phyloP scores from a whole-genome alignment of 75 land plant genomes.

The Isoetes taiwanensis region DNA sequence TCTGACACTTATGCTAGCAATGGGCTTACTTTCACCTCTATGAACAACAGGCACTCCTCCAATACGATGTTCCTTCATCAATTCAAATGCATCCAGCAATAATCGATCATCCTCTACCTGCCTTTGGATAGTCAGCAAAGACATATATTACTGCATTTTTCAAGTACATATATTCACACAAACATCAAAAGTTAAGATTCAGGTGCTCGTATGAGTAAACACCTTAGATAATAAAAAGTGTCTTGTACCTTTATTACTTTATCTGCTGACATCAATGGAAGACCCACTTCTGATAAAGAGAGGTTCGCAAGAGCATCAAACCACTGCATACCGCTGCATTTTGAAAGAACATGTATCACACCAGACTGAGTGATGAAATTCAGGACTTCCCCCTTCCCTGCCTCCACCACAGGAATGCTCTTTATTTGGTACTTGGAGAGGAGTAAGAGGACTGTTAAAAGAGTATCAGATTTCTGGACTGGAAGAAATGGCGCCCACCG shows the following conservation, averaged over 20 bases:
- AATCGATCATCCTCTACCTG: slow-evolving; percentile 64
- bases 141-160: background rate
- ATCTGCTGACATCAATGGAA: slow-evolving; percentile 46
- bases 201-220: too few relatives aligned
- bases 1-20: slow-evolving; percentile 76
- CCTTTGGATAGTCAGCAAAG: background rate
- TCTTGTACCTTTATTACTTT: slow-evolving; percentile 39
- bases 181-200: too few relatives aligned
- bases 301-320: slow-evolving; percentile 67
- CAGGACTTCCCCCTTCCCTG: slow-evolving; percentile 48
- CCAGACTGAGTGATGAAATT: slow-evolving; percentile 64
- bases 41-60: slow-evolving; percentile 74
- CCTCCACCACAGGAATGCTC: slow-evolving; percentile 73
- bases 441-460: slow-evolving; percentile 70
- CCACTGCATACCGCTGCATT: slow-evolving; percentile 69
- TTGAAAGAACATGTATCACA: slow-evolving; percentile 73
- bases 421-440: slow-evolving; percentile 84
- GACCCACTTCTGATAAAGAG: slow-evolving; percentile 54
- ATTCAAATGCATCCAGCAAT: slow-evolving; percentile 56
- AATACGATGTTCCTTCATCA: slow-evolving; percentile 56
- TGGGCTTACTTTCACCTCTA: slow-evolving; percentile 28
- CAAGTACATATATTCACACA: background rate
- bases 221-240: too few relatives aligned
- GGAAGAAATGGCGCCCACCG: slow-evolving; percentile 95
- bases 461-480: slow-evolving; percentile 47